These are phyloP conservation scores for Echium plantagineum DNA, from an alignment of 257 asterid species.

Conservation along the genomic window DNA sequence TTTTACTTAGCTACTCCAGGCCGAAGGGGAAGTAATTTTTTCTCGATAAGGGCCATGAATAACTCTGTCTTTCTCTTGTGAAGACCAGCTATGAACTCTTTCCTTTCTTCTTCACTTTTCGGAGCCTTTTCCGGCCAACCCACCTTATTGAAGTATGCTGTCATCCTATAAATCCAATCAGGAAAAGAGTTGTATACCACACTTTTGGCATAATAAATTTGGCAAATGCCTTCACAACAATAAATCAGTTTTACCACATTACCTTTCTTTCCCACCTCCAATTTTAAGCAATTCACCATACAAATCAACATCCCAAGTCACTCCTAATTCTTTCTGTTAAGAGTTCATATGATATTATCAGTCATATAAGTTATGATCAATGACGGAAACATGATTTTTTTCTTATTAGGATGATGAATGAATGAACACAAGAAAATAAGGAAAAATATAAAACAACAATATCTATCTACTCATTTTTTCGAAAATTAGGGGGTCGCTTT, in stretches of 20 bases:
- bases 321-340: conserved; percentile 76
- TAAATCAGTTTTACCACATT: not conserved
- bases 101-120: conserved; percentile 64
- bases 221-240: not conserved
- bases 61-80: conserved; percentile 84
- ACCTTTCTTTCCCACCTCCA: conserved; percentile 99
- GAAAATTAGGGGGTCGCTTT: no score
- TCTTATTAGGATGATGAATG: no score
- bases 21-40: conserved; percentile 82
- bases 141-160: conserved; percentile 81
- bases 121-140: conserved; percentile 99
- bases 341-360: conserved; percentile 3
- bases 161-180: conserved; percentile 45
- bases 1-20: conserved; percentile 92
- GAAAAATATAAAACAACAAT: no score
- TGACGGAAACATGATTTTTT: no score
- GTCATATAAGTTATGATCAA: not conserved
- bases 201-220: no score
- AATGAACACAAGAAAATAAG: no score
- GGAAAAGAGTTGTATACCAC: no score
- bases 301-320: conserved; percentile 88
- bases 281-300: conserved; percentile 91
- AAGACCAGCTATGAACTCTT: conserved; percentile 71
- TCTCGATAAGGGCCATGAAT: conserved; percentile 87
- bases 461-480: no score